Evolutionary conservation across 75 land plant genomes (phyloP).

Genomic region (Pinus tabuliformis): DNA sequence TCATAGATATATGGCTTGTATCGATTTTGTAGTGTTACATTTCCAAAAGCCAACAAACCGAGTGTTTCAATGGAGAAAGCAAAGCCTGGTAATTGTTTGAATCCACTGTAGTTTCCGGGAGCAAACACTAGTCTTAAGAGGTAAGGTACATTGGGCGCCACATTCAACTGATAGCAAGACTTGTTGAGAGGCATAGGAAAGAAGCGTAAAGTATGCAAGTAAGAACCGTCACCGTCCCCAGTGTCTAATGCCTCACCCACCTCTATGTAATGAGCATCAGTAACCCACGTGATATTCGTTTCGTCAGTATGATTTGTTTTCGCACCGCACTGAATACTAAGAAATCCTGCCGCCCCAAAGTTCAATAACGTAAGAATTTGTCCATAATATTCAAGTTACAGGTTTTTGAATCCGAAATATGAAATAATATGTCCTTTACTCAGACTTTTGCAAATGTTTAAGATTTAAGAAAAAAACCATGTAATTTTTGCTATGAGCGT

Average conservation of each 20-base stretch:
- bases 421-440: no score
- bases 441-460: not conserved
- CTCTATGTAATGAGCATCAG: not conserved
- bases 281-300: not conserved
- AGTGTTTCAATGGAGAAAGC: not conserved
- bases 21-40: no score
- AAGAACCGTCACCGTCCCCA: not conserved
- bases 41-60: not conserved
- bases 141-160: not conserved
- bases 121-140: not conserved
- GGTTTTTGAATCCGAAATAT: no score
- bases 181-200: not conserved
- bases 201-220: conserved; percentile 5
- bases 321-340: not conserved
- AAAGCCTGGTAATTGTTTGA: not conserved
- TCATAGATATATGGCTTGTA: not conserved
- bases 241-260: not conserved
- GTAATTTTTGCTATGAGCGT: no score
- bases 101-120: not conserved
- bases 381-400: no score
- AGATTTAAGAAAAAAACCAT: no score
- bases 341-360: not conserved
- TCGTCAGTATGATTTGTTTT: not conserved
- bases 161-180: not conserved
- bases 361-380: no score